Conservation (phyloP, 495 filamentous ascomycete species). For the Penicillium pancosmium region DNA sequence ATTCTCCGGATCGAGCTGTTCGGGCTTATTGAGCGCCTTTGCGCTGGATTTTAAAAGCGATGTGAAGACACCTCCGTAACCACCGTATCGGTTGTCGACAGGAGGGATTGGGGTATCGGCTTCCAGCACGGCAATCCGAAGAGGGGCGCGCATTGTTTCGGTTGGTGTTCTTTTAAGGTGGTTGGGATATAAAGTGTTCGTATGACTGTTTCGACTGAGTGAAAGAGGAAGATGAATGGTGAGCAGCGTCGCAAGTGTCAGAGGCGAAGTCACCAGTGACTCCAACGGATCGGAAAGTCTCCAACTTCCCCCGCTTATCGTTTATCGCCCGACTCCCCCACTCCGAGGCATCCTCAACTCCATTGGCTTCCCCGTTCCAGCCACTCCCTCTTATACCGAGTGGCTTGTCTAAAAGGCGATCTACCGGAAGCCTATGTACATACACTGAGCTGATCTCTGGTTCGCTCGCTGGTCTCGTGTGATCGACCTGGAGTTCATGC, state of each 20-base stretch:
- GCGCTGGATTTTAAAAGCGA: conserved; percentile 59
- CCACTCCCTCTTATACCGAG: background rate
- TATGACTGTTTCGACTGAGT: too few species aligned
- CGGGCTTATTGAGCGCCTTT: conserved; percentile 35
- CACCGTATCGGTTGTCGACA: conserved; percentile 63
- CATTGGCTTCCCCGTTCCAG: too few species aligned
- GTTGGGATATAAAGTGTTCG: too few species aligned
- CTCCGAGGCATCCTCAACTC: too few species aligned
- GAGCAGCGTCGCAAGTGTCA: too few species aligned
- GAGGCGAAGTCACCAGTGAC: too few species aligned
- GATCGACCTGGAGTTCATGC: background rate
- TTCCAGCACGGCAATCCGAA: conserved; percentile 85
- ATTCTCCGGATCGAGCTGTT: conserved; percentile 39
- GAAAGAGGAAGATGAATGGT: too few species aligned
- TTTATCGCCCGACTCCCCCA: too few species aligned
- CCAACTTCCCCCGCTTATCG: too few species aligned
- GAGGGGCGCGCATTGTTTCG: conserved; percentile 48
- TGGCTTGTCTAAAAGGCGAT: background rate
- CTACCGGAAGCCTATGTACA: background rate
- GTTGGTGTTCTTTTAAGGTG: too few species aligned
- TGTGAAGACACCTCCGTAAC: conserved; percentile 74
- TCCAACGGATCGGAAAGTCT: too few species aligned
- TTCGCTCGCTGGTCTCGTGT: background rate
- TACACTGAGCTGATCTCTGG: background rate
- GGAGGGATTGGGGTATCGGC: conserved; percentile 68